Evolutionary conservation across 768 basidiomycete species (phyloP), one percentile per base, ranked within the genome.

Genomic region (Pholiota conissans): DNA sequence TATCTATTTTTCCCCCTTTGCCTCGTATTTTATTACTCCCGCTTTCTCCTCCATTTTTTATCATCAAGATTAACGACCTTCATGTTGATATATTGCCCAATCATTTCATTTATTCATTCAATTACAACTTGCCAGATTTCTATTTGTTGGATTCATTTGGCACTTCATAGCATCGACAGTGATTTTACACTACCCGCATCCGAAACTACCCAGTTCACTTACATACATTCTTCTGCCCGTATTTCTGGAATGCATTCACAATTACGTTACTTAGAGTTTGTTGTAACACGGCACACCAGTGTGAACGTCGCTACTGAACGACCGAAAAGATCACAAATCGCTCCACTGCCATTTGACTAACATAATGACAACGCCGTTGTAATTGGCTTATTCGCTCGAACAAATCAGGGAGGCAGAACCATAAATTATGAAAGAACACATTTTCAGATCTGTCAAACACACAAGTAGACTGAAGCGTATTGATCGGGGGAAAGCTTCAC

Each of bases 401-500:
- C n/a, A n/a, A 45, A 24, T 45, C 42, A 45, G 42, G 42, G 42
- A 2, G 18, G 18, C 42, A 24, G 18, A 11, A 24, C 42, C 1
- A 22, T 2, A 18, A 40, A 45, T 45, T 24, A 22, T n/a, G 5
- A 45, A 22, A 22, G 11, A 45, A 45, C 22, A 22, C 22, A 45
- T 45, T 22, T 29, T 7, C 10, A 37, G 20, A 27, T 47, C 20
- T 42, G 18, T 45, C n/a, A 45, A 24, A 24, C 18, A 22, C 42
- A 18, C n/a, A n/a, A 45, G 8, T 45, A 4, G 6, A 45, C 22
- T 32, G 30, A 45, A 24, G n/a, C 42, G 6, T 8, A 45, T 45
- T 20, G 42, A 42, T 42, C 40, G 40, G 40, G 40, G 30, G 50
- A 35, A 52, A 45, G 53, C 53, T 30, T 55, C 42, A 28, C 53